These are phyloP conservation scores for Schizonepeta tenuifolia DNA, from an alignment of 257 asterid species.

Conservation along the genomic window DNA sequence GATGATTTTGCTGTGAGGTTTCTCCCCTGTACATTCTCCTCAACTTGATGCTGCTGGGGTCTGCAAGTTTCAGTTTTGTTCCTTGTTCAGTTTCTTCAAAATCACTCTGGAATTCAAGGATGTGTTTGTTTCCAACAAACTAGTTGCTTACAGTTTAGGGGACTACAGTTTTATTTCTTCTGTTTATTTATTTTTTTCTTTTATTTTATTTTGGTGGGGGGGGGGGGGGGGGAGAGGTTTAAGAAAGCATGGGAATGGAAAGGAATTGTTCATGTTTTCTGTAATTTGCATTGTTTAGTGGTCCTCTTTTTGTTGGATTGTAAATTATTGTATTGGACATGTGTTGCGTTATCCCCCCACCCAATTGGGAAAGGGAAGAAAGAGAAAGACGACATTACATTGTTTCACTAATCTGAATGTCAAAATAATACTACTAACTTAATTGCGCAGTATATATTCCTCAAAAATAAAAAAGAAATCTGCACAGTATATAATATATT, in stretches of 20 bases:
- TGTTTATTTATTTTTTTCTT: neutral
- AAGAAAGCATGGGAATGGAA: constrained; percentile 12
- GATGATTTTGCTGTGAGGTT: constrained; percentile 21
- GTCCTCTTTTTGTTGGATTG: constrained; percentile 44
- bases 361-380: constrained; percentile 38
- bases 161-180: neutral
- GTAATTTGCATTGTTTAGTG: constrained; percentile 30
- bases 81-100: too few species aligned
- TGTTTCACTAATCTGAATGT: neutral
- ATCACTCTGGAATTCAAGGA: neutral
- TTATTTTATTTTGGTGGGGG: neutral
- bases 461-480: too few species aligned
- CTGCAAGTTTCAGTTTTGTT: neutral
- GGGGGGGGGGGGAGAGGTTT: constrained; percentile 1
- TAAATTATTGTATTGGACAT: constrained; percentile 46
- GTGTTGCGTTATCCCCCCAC: constrained; percentile 17
- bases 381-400: constrained; percentile 12
- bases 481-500: too few species aligned
- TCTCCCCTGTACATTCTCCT: constrained; percentile 32
- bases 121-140: neutral
- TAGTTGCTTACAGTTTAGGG: constrained; percentile 14
- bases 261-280: constrained; percentile 23
- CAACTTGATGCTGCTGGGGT: constrained; percentile 15
- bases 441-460: too few species aligned
- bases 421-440: neutral